A percentile compares a stretch with the other conserved stretches of the same genome.
These are phyloP conservation scores for Beta vulgaris DNA, from an alignment of 148 eudicot genomes.

Conservation along the genomic window DNA sequence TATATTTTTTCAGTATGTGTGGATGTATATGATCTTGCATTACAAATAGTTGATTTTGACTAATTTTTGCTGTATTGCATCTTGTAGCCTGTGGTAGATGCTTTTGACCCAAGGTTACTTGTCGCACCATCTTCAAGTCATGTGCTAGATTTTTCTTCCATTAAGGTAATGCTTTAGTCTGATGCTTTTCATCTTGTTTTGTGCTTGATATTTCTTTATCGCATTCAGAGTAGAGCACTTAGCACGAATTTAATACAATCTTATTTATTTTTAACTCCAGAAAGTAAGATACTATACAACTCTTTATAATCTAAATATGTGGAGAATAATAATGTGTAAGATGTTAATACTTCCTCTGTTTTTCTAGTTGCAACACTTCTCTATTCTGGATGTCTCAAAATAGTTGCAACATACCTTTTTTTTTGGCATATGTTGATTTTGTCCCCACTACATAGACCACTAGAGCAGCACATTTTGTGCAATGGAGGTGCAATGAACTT, in stretches of 20 bases:
- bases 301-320: neutral
- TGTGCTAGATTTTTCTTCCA: conserved; percentile 65
- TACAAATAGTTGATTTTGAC: neutral
- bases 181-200: neutral
- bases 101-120: conserved; percentile 94
- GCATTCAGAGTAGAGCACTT: neutral
- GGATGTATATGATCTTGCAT: neutral
- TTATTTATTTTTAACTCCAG: neutral
- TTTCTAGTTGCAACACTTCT: no score
- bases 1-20: neutral
- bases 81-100: conserved; percentile 97
- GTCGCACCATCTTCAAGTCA: conserved; percentile 89
- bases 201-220: neutral
- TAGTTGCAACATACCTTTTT: no score
- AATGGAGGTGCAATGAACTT: no score
- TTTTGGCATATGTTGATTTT: no score
- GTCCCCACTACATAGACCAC: no score
- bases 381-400: no score
- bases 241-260: neutral
- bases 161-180: conserved; percentile 52
- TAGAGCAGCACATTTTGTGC: no score
- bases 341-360: neutral
- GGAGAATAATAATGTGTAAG: neutral
- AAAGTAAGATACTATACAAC: neutral
- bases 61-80: neutral